A percentile compares a stretch with the other conserved stretches of the same genome.
Conservation (phyloP, 2,329 filamentous ascomycete genomes). For the Colletotrichum cordylinicola region DNA sequence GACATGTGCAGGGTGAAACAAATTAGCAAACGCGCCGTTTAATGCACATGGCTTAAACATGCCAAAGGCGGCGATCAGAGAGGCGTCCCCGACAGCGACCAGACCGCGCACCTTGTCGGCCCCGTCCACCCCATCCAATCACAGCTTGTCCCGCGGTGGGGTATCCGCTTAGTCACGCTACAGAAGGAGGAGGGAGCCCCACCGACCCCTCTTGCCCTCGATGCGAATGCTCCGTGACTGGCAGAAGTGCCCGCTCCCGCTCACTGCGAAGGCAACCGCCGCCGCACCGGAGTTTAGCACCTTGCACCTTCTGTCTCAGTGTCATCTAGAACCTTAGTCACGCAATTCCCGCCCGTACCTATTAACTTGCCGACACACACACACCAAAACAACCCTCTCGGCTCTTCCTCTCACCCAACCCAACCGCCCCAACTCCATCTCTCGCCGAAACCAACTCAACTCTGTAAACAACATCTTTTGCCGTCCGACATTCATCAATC, state of each 20-base stretch:
- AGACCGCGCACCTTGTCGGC: not conserved
- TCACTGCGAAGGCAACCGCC: not conserved
- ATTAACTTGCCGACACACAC: not conserved
- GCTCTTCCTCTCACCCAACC: not conserved
- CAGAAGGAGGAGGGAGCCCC: not conserved
- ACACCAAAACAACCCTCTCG: not conserved
- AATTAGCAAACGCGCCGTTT: not conserved
- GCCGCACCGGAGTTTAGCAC: not conserved
- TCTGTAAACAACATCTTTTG: not conserved
- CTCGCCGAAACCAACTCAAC: not conserved
- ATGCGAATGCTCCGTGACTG: not conserved
- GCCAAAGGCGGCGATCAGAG: constrained; percentile 3
- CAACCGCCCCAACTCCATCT: not conserved
- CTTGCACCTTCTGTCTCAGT: not conserved
- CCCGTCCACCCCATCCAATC: not conserved
- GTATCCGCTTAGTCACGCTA: not conserved
- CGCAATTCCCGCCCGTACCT: constrained; percentile 1
- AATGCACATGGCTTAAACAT: not conserved
- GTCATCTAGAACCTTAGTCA: constrained; percentile 17
- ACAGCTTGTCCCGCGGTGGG: not conserved
- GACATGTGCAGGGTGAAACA: not conserved
- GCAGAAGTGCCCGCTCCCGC: not conserved
- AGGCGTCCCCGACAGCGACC: not conserved
- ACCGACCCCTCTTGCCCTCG: constrained; percentile 11
- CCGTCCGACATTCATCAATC: not conserved